Percentiles rank a stretch among this genome's conserved stretches.
phyloP scores from a whole-genome alignment of 306 rosid genomes.

The Rosa chinensis region DNA sequence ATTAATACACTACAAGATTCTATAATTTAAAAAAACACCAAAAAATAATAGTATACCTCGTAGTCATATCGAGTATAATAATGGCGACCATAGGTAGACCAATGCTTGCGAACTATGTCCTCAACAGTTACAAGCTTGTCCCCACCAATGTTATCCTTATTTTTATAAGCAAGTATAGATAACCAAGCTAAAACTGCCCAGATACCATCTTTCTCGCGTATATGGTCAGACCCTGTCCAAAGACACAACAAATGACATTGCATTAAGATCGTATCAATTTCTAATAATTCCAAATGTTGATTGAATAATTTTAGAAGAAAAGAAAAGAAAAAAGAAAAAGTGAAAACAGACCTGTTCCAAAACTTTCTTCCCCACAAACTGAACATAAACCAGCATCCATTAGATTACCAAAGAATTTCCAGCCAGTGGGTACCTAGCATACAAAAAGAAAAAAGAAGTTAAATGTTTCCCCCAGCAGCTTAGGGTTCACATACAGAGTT shows the following conservation, averaged over 20 bases:
- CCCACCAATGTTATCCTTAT: conserved; percentile 71
- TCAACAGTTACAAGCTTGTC: conserved; percentile 88
- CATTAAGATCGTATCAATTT: not conserved
- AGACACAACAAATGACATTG: conserved; percentile 27
- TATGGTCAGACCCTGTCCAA: conserved; percentile 88
- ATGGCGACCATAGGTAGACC: conserved; percentile 94
- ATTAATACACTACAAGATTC: conserved; percentile 22
- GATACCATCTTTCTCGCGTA: conserved; percentile 98
- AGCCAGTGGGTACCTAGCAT: conserved; percentile 92
- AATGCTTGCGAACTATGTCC: conserved; percentile 93
- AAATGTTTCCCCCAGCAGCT: conserved; percentile 8
- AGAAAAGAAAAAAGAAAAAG: not conserved
- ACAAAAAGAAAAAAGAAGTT: conserved; percentile 8
- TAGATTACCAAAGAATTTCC: conserved; percentile 97
- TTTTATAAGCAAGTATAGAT: conserved; percentile 79
- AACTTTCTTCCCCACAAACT: conserved; percentile 97
- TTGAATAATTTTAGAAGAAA: conserved; percentile 13
- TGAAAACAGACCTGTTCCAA: conserved; percentile 82
- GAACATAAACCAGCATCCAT: conserved; percentile 98
- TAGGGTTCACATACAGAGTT: not conserved
- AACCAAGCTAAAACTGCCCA: conserved; percentile 99
- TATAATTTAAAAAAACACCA: conserved; percentile 16
- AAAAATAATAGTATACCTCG: conserved; percentile 51
- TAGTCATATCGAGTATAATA: conserved; percentile 95
- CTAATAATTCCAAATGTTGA: not conserved